phyloP scores from a whole-genome alignment of 257 asterid genomes.

The Voacanga thouarsii region DNA sequence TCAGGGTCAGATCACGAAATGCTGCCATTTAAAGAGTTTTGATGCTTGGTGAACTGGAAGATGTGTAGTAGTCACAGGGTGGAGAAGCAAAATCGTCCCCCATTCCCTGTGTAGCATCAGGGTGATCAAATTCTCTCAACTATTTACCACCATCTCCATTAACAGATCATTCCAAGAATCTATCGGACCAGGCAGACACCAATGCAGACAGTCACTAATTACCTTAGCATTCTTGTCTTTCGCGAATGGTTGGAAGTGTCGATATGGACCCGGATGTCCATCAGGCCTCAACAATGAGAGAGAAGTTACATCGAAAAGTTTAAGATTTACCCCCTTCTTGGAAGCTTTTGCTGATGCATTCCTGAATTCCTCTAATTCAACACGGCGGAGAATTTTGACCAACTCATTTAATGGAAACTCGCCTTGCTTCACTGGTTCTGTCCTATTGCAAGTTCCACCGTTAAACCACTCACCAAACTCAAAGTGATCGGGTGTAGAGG shows the following conservation, averaged over 20 bases:
- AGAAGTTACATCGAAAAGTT: constrained; percentile 48
- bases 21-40: neutral
- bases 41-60: neutral
- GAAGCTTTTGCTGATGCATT: constrained; percentile 39
- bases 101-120: neutral
- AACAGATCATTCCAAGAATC: constrained; percentile 84
- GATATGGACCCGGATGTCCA: constrained; percentile 82
- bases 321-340: constrained; percentile 45
- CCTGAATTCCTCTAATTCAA: constrained; percentile 51
- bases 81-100: neutral
- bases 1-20: neutral
- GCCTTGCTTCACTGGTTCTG: constrained; percentile 53
- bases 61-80: neutral
- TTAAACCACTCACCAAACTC: constrained; percentile 70
- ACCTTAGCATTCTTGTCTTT: constrained; percentile 33
- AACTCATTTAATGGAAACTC: constrained; percentile 39
- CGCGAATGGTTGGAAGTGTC: constrained; percentile 55
- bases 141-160: constrained; percentile 59
- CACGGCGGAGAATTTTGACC: constrained; percentile 36
- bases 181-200: constrained; percentile 93
- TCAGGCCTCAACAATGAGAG: constrained; percentile 77
- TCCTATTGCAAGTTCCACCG: constrained; percentile 66
- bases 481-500: constrained; percentile 65
- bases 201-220: constrained; percentile 72
- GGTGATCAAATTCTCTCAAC: neutral